Evolutionary conservation across 257 asterid genomes (phyloP).

Genomic region (Fraxinus pennsylvanica): DNA sequence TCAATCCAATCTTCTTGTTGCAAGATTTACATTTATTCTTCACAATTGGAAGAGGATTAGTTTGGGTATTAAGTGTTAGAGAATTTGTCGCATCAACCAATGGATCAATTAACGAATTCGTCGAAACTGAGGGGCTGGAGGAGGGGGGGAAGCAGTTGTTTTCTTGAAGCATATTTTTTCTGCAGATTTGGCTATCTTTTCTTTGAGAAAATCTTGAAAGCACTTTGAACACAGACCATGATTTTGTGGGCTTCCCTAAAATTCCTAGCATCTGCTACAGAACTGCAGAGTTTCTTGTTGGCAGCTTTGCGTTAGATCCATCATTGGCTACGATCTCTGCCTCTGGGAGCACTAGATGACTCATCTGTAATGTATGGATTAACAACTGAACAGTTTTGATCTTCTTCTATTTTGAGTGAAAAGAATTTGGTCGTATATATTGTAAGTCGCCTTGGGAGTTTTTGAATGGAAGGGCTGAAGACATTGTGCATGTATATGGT

Average conservation of each 20-base stretch:
- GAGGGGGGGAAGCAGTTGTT: neutral
- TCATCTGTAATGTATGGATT: too few relatives aligned
- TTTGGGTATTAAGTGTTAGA: too few relatives aligned
- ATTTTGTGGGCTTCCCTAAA: neutral
- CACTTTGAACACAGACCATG: conserved; percentile 25
- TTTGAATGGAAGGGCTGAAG: neutral
- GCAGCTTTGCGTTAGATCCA: neutral
- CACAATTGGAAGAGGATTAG: neutral
- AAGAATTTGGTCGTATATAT: too few relatives aligned
- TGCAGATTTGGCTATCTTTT: neutral
- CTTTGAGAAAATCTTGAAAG: conserved; percentile 12
- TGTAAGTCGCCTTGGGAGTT: neutral
- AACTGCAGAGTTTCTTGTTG: neutral
- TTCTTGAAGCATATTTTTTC: neutral
- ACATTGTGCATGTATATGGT: neutral
- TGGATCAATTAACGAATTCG: neutral
- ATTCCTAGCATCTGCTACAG: neutral
- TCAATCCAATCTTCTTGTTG: conserved; percentile 27
- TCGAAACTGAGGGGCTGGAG: neutral
- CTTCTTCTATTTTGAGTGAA: neutral
- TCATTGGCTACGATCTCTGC: too few relatives aligned
- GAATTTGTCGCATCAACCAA: neutral
- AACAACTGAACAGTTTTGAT: neutral
- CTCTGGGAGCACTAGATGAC: neutral
- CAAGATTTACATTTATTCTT: conserved; percentile 25